Base-by-base conservation (phyloP, 192 early-diverging fungal genomes). In the Coemansia sp. region DNA sequence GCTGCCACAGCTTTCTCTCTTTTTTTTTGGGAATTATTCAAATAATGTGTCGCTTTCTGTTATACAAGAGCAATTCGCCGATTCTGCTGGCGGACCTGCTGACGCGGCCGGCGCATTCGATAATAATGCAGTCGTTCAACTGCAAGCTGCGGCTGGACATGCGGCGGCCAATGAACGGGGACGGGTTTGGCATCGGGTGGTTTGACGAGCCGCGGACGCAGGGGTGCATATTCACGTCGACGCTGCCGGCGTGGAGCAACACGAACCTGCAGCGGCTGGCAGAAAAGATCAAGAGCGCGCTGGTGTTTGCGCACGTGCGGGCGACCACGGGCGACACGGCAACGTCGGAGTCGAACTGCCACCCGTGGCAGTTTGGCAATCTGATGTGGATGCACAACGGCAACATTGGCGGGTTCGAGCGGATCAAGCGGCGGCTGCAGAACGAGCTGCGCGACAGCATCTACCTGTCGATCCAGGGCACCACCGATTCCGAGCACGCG, bases 351-450 rank as follows among this genome's bases (percentile, higher is more conserved):
- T 82, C 85, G 16, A 90, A 90, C 60, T 90, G 89, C 80, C 81
- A 76, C 21, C 76, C 80, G 40, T 76, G 76, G 76, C 76, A 71
- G 70, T 88, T 75, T 60, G 87, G 86, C 37, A 80, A 82, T 45
- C 64, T 90, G 12, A 90, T 90, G 88, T 90, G 85, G 77, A 89
- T 89, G 88, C 88, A 90, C 73, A 89, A 90, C 56, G 87, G 87
- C 39, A 73, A 80, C 43, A 81, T 90, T 54, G 82, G 73, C 44
- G 73, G 83, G 12, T 90, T 90, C 51, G 53, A 63, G 2, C 51
- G 80, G 82, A 89, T 91, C 53, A 89, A 89, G 56, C 81, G 89
- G 28, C 64, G 65, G 34, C 71, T 91, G 23, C 83, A 84, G 44
- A 81, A 80, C 50, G 72, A 70, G 9, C 62, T 91, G 16, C 52